Conservation (phyloP, 179 eudicot genomes). For the Dionaea muscipula region DNA sequence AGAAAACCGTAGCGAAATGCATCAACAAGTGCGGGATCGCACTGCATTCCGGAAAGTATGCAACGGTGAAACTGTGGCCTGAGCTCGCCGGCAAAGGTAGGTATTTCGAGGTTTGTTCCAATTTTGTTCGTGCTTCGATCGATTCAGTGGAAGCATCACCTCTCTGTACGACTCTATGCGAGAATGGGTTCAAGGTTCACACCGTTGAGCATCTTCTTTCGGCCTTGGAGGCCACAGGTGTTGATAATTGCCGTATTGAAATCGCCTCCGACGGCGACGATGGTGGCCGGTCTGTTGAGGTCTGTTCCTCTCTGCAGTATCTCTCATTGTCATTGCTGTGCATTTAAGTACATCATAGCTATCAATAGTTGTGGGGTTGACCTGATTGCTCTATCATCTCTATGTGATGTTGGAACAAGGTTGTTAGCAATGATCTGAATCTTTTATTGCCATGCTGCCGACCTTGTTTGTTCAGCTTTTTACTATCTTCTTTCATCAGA, state of each 20-base stretch:
- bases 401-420: no score
- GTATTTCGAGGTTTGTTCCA: constrained; percentile 34
- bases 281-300: constrained; percentile 39
- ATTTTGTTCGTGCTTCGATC: constrained; percentile 43
- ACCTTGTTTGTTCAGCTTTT: no score
- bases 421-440: no score
- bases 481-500: no score
- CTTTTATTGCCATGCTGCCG: no score
- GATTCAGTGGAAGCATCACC: constrained; percentile 40
- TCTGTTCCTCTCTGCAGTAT: neutral
- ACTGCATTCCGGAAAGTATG: constrained; percentile 50
- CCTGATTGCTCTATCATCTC: no score
- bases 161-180: constrained; percentile 60
- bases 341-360: no score
- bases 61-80: constrained; percentile 52
- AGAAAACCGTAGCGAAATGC: constrained; percentile 49
- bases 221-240: constrained; percentile 72
- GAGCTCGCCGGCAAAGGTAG: constrained; percentile 59
- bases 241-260: constrained; percentile 72
- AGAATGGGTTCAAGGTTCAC: constrained; percentile 38
- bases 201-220: constrained; percentile 94
- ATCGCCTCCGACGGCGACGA: constrained; percentile 14
- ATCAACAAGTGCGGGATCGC: constrained; percentile 48
- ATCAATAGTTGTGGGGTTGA: no score
- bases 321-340: neutral